phyloP scores from a whole-genome alignment of 306 rosid genomes.

The Fragaria ananassa region DNA sequence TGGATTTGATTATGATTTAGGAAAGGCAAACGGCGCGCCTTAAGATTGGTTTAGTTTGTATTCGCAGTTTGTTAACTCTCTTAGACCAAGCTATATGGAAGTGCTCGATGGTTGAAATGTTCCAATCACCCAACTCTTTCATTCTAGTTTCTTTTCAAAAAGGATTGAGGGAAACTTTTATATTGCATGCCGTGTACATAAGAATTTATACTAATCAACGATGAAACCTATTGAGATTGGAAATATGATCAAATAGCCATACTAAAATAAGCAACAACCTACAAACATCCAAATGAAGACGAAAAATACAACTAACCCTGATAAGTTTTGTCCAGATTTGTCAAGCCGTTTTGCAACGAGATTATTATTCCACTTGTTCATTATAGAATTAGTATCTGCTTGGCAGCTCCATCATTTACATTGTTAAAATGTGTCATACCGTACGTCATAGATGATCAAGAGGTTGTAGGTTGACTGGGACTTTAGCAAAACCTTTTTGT shows the following conservation, averaged over 20 bases:
- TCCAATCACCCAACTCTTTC: neutral
- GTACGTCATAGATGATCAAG: neutral
- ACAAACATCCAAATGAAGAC: neutral
- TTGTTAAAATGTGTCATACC: neutral
- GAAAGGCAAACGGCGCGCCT: slow-evolving; percentile 9
- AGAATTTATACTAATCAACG: neutral
- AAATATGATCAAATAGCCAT: neutral
- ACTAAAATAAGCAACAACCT: neutral
- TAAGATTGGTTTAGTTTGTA: neutral
- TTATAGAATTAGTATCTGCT: neutral
- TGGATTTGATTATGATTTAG: neutral
- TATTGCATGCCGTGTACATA: too few species aligned
- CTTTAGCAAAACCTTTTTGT: neutral
- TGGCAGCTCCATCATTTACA: neutral
- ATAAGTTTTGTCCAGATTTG: neutral
- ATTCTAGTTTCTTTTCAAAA: neutral
- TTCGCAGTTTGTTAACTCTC: neutral
- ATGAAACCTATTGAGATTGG: neutral
- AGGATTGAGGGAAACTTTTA: too few species aligned
- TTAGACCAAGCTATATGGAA: neutral
- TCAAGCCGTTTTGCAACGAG: slow-evolving; percentile 1
- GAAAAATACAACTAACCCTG: neutral
- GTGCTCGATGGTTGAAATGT: neutral
- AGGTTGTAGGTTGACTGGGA: neutral
- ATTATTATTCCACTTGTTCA: neutral